phyloP scores from a whole-genome alignment of 177 flowering plant genomes.

The Viscum album region DNA sequence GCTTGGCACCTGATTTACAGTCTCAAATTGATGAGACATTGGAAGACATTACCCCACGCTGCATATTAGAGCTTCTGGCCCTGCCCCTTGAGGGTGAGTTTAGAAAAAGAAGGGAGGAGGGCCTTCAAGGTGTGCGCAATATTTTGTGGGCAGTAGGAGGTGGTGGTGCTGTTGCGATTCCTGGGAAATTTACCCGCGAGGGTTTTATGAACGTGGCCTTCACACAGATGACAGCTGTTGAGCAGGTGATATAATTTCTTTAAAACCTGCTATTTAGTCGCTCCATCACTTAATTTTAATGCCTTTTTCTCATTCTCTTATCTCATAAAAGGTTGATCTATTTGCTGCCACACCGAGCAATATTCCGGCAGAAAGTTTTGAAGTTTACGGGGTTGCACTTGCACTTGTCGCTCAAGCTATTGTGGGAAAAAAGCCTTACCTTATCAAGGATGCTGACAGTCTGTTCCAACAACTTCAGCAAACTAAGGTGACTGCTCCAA shows the following conservation, averaged over 20 bases:
- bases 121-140: conserved; percentile 82
- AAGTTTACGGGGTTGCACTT: conserved; percentile 89
- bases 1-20: conserved; percentile 79
- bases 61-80: conserved; percentile 76
- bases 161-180: conserved; percentile 82
- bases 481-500: conserved; percentile 36
- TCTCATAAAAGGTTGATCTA: conserved; percentile 52
- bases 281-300: not conserved
- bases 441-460: conserved; percentile 72
- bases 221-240: conserved; percentile 71
- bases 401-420: conserved; percentile 87
- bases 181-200: conserved; percentile 92
- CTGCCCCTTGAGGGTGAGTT: conserved; percentile 64
- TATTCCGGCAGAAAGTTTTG: conserved; percentile 85
- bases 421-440: conserved; percentile 75
- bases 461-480: conserved; percentile 86
- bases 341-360: conserved; percentile 73
- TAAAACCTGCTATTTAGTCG: not conserved
- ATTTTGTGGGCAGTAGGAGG: conserved; percentile 96
- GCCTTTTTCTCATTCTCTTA: not conserved
- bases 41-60: conserved; percentile 86
- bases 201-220: conserved; percentile 87
- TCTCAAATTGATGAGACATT: conserved; percentile 93
- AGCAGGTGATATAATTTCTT: conserved; percentile 44
- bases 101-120: conserved; percentile 57